Conservation (phyloP, 768 basidiomycete genomes). For the Pleurotus salmoneostramineus region DNA sequence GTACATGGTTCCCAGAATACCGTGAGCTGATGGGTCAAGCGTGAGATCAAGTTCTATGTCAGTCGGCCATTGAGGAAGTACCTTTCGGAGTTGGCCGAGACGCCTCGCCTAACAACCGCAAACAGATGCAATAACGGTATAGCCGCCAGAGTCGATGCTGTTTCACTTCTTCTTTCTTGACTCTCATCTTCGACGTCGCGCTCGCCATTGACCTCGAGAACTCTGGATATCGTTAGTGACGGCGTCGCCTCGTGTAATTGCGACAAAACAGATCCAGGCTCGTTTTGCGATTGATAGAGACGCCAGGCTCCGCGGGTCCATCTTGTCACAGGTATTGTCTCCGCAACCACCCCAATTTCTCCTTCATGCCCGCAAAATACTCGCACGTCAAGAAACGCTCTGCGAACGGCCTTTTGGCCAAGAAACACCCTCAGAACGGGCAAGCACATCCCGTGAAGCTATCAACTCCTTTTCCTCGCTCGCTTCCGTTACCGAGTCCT, state of each 20-base stretch:
- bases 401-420: constrained; percentile 44
- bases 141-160: no score
- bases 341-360: background rate
- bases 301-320: background rate
- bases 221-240: no score
- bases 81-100: background rate
- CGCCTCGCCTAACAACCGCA: background rate
- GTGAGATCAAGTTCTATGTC: background rate
- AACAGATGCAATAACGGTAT: background rate
- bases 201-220: no score
- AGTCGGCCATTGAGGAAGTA: background rate
- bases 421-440: constrained; percentile 13
- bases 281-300: background rate
- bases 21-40: background rate
- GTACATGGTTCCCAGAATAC: background rate
- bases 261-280: no score
- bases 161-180: no score
- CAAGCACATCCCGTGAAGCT: background rate
- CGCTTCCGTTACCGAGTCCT: constrained; percentile 30
- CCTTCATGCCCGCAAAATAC: constrained; percentile 64
- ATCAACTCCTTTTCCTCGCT: background rate
- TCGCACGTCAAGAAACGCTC: constrained; percentile 71
- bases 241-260: no score
- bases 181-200: no score
- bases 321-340: no score